Evolutionary conservation across 2,329 filamentous ascomycete genomes (phyloP), one percentile per base, ranked within the genome.

Genomic region (Akanthomyces uredinophilus): DNA sequence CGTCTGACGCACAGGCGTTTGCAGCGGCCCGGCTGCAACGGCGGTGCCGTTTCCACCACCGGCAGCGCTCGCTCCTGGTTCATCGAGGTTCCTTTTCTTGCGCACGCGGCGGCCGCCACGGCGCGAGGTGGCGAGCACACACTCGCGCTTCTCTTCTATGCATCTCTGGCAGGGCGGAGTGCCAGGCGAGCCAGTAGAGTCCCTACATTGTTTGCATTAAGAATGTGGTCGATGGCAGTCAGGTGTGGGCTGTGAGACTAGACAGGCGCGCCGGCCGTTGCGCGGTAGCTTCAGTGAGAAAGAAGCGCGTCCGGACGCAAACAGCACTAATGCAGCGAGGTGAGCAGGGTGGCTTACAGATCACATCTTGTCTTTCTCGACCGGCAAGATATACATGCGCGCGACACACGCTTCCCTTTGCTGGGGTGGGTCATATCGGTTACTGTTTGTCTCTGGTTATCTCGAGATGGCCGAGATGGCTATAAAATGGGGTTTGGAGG

Each of bases 81-180:
- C 58, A 13, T 54, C 54, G 22, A 43, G 20, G 2, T 37, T 5
- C 35, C 53, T 64, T 20, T 60, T 64, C 52, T 61, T 64, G 24
- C 62, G 57, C 18, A 61, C 57, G 37, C 62, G 71, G 39, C 73
- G 70, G 16, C 75, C 75, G 14, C 76, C 75, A 18, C 76, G 70
- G 35, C 70, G 70, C 13, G 75, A 78, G 5, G 73, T 76, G n/a
- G 74, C 75, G 35, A 78, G 68, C 16, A 77, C 69, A 56, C 76
- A 78, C 62, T 77, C 71, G 44, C 72, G 70, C 55, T 71, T 65
- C 52, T 76, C 72, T 51, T 76, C 71, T 50, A 73, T 66, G 58
- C 76, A 78, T 57, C 74, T 69, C 20, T 74, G 71, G 62, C 76
- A 78, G 2, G 75, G 76, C 5, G 73, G 73, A 14, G 66, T 64